Evolutionary conservation across 768 basidiomycete species (phyloP).

Genomic region (Clavaria fumosa): DNA sequence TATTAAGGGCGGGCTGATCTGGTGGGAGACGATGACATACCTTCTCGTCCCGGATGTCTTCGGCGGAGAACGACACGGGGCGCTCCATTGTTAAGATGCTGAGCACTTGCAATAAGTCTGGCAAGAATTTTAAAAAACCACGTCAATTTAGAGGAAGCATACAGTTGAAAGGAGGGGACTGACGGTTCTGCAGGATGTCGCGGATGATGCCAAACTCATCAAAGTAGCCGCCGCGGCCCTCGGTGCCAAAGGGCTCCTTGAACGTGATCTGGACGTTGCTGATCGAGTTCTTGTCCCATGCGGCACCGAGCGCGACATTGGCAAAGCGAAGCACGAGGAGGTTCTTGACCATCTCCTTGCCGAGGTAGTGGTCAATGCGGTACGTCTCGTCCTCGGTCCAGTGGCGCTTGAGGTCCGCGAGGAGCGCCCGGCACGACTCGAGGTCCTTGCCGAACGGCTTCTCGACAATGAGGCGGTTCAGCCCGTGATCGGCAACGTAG

Average conservation of each 20-base stretch:
- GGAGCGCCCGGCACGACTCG: conserved; percentile 65
- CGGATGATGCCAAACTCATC: conserved; percentile 99
- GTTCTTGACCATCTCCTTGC: conserved; percentile 99
- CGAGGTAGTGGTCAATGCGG: conserved; percentile 98
- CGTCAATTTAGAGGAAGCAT: conserved; percentile 7
- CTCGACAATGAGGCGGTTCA: conserved; percentile 91
- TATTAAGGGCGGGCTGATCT: too few species aligned
- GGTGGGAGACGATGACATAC: conserved; percentile 31
- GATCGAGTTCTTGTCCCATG: conserved; percentile 94
- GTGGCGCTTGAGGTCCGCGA: conserved; percentile 63
- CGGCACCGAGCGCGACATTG: conserved; percentile 75
- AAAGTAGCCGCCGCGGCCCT: conserved; percentile 99
- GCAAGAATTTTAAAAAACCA: conserved; percentile 10
- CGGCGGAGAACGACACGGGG: conserved; percentile 91
- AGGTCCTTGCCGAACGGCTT: conserved; percentile 98
- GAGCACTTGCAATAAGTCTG: conserved; percentile 90
- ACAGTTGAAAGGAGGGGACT: conserved; percentile 26
- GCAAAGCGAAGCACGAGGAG: conserved; percentile 90
- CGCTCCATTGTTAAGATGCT: conserved; percentile 96
- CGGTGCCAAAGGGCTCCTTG: conserved; percentile 98
- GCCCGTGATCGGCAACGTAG: conserved; percentile 49
- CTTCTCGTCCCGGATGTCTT: conserved; percentile 99
- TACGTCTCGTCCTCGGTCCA: conserved; percentile 98
- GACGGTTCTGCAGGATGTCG: conserved; percentile 95
- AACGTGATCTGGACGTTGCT: conserved; percentile 97